phyloP scores from a whole-genome alignment of 1,284 basidiomycete species.

The Quambalaria eucalypti region DNA sequence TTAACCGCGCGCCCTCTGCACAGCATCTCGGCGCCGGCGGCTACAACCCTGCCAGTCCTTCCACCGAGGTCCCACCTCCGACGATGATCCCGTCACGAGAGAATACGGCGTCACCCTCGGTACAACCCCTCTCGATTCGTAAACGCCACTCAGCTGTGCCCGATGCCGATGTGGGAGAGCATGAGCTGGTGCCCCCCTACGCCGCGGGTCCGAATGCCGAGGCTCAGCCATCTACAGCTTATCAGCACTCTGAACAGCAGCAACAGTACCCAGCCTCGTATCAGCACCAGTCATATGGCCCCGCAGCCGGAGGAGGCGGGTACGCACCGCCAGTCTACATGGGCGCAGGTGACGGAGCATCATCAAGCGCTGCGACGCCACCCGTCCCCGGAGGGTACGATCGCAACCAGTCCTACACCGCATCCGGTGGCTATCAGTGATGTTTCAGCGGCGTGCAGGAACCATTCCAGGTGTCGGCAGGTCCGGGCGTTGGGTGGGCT shows the following conservation, averaged over 20 bases:
- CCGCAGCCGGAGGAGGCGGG: too few relatives aligned
- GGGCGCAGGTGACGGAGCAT: too few relatives aligned
- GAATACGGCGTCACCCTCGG: not conserved
- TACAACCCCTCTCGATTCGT: not conserved
- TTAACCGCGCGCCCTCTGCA: slow-evolving; percentile 19
- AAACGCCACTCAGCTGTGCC: not conserved
- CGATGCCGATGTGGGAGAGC: not conserved
- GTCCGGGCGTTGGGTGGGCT: too few relatives aligned
- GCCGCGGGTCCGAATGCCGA: not conserved
- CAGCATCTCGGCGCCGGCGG: too few relatives aligned
- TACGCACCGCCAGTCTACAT: too few relatives aligned
- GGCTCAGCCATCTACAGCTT: too few relatives aligned
- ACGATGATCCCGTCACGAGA: not conserved
- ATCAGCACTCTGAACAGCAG: not conserved
- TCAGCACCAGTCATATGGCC: not conserved
- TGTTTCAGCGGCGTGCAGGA: too few relatives aligned
- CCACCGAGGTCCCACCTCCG: not conserved
- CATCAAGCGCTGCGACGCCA: too few relatives aligned
- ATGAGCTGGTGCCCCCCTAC: not conserved
- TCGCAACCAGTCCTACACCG: too few relatives aligned
- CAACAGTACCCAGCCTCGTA: not conserved
- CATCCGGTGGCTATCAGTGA: too few relatives aligned
- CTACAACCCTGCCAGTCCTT: not conserved
- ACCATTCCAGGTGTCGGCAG: too few relatives aligned
- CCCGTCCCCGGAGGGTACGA: too few relatives aligned